These are phyloP conservation scores for Pseudonitzschia pungens DNA, from an alignment of 108 stramenopile genomes.

Conservation along the genomic window DNA sequence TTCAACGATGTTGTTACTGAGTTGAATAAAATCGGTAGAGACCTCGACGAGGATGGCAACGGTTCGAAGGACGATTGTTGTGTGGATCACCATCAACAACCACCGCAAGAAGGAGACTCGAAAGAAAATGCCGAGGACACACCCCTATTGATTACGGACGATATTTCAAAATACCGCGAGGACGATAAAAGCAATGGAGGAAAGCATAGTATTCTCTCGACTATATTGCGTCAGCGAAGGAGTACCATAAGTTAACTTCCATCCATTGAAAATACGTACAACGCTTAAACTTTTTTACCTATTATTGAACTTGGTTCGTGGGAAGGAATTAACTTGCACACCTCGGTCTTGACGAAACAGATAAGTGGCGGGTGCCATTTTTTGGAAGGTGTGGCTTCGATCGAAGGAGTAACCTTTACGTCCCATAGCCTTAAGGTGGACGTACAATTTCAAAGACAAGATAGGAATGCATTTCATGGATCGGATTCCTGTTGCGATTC, in stretches of 20 bases:
- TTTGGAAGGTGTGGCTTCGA: too few species aligned
- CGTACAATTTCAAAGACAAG: too few species aligned
- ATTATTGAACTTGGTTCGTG: too few species aligned
- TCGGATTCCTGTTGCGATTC: too few species aligned
- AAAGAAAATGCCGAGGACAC: background rate
- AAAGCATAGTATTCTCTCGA: background rate
- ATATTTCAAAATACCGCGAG: background rate
- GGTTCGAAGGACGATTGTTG: background rate
- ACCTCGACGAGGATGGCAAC: conserved; percentile 11
- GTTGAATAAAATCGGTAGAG: conserved; percentile 52
- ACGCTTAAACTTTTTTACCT: too few species aligned
- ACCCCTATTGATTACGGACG: background rate
- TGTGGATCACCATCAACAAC: background rate
- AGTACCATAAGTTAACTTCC: background rate
- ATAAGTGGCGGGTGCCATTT: too few species aligned
- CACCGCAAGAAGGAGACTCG: background rate
- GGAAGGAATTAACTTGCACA: too few species aligned
- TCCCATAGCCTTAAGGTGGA: too few species aligned
- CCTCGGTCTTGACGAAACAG: too few species aligned
- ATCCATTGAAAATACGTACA: too few species aligned
- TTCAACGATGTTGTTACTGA: conserved; percentile 87
- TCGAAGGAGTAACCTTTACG: too few species aligned
- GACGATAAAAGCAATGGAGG: background rate
- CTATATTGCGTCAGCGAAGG: background rate
- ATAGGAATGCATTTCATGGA: too few species aligned